Percentiles rank a stretch among this genome's conserved stretches.
Conservation (phyloP, 139 green algal species). For the Micromonas commoda region DNA sequence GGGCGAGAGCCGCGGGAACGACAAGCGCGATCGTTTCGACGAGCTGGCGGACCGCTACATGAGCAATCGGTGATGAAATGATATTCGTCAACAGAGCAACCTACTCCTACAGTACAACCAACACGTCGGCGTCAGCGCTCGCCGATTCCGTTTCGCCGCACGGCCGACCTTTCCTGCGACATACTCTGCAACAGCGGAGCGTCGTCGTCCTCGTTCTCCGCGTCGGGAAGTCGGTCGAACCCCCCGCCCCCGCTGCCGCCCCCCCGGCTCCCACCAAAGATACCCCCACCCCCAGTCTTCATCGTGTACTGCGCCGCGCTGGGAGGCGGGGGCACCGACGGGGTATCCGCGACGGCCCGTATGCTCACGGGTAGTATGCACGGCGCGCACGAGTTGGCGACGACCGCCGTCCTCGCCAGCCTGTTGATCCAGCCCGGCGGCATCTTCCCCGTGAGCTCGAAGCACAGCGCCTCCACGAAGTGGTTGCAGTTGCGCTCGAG, state of each 20-base stretch:
- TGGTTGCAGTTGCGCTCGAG: constrained; percentile 83
- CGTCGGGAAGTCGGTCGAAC: neutral
- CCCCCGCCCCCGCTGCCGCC: neutral
- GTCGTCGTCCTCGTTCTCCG: constrained; percentile 9
- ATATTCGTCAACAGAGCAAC: neutral
- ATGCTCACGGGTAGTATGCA: constrained; percentile 3
- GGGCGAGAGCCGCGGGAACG: neutral
- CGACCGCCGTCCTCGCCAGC: neutral
- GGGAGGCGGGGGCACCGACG: neutral
- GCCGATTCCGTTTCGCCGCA: too few relatives aligned
- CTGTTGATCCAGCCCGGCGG: neutral
- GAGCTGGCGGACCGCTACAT: constrained; percentile 4
- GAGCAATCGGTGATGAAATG: neutral
- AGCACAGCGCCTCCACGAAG: constrained; percentile 45
- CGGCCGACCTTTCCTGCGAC: too few relatives aligned
- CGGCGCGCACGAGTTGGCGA: constrained; percentile 11
- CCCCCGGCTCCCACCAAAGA: too few relatives aligned
- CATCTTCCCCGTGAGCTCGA: neutral
- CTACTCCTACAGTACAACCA: too few relatives aligned
- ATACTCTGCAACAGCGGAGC: too few relatives aligned
- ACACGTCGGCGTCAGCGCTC: too few relatives aligned
- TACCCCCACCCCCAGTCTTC: too few relatives aligned
- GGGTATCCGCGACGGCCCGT: neutral
- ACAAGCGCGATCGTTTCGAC: constrained; percentile 16
- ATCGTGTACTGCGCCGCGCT: too few relatives aligned